phyloP scores from a whole-genome alignment of 257 asterid species.

The Henckelia pumila region DNA sequence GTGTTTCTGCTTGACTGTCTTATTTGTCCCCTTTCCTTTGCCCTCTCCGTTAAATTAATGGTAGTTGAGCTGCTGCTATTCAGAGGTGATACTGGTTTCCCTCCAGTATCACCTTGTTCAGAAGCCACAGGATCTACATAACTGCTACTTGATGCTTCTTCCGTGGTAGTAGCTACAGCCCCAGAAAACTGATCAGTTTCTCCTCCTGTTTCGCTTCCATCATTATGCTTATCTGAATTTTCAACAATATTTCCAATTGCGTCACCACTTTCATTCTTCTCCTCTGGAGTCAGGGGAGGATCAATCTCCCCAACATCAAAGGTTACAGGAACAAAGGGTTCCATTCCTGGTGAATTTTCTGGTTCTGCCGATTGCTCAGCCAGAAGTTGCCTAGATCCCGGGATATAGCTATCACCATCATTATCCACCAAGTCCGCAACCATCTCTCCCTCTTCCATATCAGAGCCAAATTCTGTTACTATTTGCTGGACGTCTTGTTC shows the following conservation, averaged over 20 bases:
- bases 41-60: slow-evolving; percentile 66
- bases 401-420: slow-evolving; percentile 47
- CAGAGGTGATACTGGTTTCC: slow-evolving; percentile 42
- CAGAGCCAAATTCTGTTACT: slow-evolving; percentile 51
- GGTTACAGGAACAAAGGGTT: slow-evolving; percentile 25
- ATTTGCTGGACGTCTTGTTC: slow-evolving; percentile 66
- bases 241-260: slow-evolving; percentile 35
- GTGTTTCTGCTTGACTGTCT: slow-evolving; percentile 52
- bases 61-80: slow-evolving; percentile 51
- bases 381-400: slow-evolving; percentile 44
- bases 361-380: slow-evolving; percentile 36
- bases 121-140: slow-evolving; percentile 39
- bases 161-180: slow-evolving; percentile 26
- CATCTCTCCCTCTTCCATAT: slow-evolving; percentile 84
- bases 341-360: slow-evolving; percentile 44
- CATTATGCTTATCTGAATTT: slow-evolving; percentile 35
- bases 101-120: slow-evolving; percentile 45
- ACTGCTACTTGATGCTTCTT: slow-evolving; percentile 39
- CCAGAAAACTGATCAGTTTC: slow-evolving; percentile 43
- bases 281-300: slow-evolving; percentile 42
- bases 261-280: slow-evolving; percentile 39
- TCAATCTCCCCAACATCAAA: slow-evolving; percentile 63
- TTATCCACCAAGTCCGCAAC: slow-evolving; percentile 46
- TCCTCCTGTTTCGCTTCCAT: slow-evolving; percentile 36
- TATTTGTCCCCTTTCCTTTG: slow-evolving; percentile 46